Percentiles rank a stretch among this genome's conserved stretches.
These are phyloP conservation scores for Fragaria nilgerrensis DNA, from an alignment of 306 rosid species.

Conservation along the genomic window DNA sequence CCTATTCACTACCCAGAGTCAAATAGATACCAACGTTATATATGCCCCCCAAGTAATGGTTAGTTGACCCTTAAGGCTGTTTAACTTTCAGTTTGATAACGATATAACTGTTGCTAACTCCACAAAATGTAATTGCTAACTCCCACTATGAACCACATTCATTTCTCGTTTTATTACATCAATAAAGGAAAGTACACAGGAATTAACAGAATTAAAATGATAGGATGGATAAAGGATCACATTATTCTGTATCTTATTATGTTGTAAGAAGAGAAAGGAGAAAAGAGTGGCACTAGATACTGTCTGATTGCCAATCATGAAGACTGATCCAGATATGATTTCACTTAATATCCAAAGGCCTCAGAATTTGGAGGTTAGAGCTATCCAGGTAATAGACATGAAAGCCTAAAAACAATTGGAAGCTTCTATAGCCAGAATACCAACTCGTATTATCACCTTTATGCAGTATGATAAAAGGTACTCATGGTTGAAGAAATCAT, in stretches of 20 bases:
- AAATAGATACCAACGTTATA: background rate
- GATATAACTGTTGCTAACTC: background rate
- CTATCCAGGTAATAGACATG: background rate
- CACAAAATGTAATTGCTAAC: too few species aligned
- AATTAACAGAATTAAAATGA: background rate
- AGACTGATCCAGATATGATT: background rate
- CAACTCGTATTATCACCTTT: background rate
- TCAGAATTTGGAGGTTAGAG: background rate
- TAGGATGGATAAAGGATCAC: background rate
- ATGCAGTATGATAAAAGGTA: background rate
- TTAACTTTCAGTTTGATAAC: background rate
- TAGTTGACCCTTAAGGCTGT: background rate
- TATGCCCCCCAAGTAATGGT: background rate
- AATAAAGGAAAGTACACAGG: background rate
- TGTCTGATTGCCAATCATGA: background rate
- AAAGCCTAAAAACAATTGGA: background rate
- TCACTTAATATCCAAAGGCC: background rate
- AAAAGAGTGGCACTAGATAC: background rate
- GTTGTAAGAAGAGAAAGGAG: background rate
- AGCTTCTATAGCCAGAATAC: background rate
- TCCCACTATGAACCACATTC: background rate
- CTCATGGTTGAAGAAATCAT: background rate
- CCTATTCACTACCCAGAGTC: background rate
- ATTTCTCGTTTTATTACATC: background rate
- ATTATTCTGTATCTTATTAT: slow-evolving; percentile 11